Conservation (phyloP, 2,329 filamentous ascomycete genomes). For the Aspergillus sp. region DNA sequence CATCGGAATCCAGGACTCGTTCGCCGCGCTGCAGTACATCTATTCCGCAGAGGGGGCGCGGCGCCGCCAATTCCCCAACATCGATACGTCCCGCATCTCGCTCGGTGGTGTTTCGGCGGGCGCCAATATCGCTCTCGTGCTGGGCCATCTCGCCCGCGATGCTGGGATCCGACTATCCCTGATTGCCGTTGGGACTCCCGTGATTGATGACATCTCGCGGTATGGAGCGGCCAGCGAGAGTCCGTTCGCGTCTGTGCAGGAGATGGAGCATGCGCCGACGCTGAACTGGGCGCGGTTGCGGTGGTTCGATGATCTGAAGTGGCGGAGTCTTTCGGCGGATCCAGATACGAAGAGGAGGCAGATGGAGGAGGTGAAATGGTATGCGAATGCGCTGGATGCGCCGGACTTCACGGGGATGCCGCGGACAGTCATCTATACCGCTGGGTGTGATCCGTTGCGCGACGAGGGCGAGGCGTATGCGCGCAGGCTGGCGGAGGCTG, state of each 20-base stretch:
- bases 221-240: slow-evolving; percentile 24
- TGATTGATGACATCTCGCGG: slow-evolving; percentile 35
- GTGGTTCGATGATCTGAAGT: slow-evolving; percentile 28
- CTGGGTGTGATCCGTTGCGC: slow-evolving; percentile 37
- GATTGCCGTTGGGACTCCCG: slow-evolving; percentile 33
- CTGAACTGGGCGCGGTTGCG: slow-evolving; percentile 29
- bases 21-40: slow-evolving; percentile 46
- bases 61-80: neutral
- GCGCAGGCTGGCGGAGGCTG: slow-evolving; percentile 19
- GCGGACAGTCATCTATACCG: slow-evolving; percentile 34
- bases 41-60: slow-evolving; percentile 21
- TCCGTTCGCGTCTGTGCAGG: slow-evolving; percentile 26
- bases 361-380: slow-evolving; percentile 9
- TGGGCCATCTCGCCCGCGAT: slow-evolving; percentile 35
- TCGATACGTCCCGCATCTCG: slow-evolving; percentile 10
- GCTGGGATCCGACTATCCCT: slow-evolving; percentile 22
- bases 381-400: slow-evolving; percentile 26
- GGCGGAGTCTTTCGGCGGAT: slow-evolving; percentile 10
- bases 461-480: slow-evolving; percentile 35
- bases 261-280: slow-evolving; percentile 26
- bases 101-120: slow-evolving; percentile 17
- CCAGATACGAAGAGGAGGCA: neutral
- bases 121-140: slow-evolving; percentile 28
- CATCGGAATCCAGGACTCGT: slow-evolving; percentile 51
- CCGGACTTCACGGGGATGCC: slow-evolving; percentile 26